These are phyloP conservation scores for Chlorella sp. DNA, from an alignment of 139 green algal species.

Conservation along the genomic window DNA sequence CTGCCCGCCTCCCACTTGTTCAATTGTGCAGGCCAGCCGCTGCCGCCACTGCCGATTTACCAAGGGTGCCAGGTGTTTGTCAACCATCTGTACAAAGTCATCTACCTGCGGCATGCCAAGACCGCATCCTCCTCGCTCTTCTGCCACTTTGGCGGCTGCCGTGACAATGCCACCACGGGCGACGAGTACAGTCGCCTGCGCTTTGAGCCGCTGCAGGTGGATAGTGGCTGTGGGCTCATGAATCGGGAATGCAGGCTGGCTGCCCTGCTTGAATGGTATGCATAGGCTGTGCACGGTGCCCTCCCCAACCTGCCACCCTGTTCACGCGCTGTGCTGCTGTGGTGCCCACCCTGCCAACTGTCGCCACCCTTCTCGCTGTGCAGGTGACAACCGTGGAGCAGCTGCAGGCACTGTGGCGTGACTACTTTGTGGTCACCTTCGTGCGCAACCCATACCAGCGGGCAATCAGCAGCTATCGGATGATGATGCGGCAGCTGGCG, in stretches of 20 bases:
- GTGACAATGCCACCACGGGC: neutral
- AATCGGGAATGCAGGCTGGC: no score
- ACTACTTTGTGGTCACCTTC: constrained; percentile 47
- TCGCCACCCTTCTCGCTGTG: neutral
- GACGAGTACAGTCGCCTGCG: neutral
- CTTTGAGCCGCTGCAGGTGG: constrained; percentile 28
- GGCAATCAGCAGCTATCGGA: constrained; percentile 28
- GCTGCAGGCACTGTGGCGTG: constrained; percentile 23
- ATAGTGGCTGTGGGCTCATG: no score
- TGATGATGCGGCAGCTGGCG: constrained; percentile 40
- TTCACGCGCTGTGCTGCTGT: neutral
- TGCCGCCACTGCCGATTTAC: constrained; percentile 24
- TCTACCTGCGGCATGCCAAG: constrained; percentile 44
- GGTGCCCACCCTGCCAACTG: neutral
- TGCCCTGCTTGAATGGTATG: no score
- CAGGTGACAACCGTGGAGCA: neutral
- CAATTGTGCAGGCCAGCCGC: neutral
- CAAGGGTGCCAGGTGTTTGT: constrained; percentile 35
- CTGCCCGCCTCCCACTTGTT: neutral
- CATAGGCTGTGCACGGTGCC: no score
- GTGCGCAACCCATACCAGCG: constrained; percentile 47
- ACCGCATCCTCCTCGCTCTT: constrained; percentile 22
- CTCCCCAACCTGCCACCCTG: no score
- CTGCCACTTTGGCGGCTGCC: constrained; percentile 23
- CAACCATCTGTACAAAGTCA: constrained; percentile 39